phyloP scores from a whole-genome alignment of 345 rosid species.

The Melastoma malabathricum region DNA sequence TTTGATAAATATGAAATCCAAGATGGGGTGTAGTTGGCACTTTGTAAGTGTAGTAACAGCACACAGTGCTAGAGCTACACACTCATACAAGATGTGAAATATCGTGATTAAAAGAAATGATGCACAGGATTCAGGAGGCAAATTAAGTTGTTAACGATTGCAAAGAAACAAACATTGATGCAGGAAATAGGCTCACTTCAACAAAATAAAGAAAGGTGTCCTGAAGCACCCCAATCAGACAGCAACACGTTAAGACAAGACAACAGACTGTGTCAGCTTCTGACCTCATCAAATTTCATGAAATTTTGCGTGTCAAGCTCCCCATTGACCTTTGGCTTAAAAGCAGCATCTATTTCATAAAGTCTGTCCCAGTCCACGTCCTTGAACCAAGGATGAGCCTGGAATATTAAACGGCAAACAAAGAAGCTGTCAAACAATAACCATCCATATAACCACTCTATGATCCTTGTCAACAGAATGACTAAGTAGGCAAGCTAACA shows the following conservation, averaged over 20 bases:
- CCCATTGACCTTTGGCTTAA: slow-evolving; percentile 71
- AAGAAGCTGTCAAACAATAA: slow-evolving; percentile 6
- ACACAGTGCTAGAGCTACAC: no score
- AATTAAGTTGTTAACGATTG: no score
- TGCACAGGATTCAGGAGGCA: no score
- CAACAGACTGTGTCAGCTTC: slow-evolving; percentile 2
- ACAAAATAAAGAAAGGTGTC: not conserved
- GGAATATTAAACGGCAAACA: slow-evolving; percentile 5
- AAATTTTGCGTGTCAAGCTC: slow-evolving; percentile 88
- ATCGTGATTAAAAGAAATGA: no score
- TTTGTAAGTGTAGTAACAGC: no score
- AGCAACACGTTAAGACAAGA: not conserved
- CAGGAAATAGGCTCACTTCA: not conserved
- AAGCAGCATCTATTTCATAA: slow-evolving; percentile 82
- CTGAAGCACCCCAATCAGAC: not conserved
- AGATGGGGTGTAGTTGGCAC: no score
- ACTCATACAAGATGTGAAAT: no score
- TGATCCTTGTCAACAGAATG: no score
- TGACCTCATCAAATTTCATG: slow-evolving; percentile 86
- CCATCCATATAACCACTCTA: not conserved
- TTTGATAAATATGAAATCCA: no score
- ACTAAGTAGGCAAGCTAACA: not conserved
- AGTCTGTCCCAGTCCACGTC: slow-evolving; percentile 65
- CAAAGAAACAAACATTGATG: no score
- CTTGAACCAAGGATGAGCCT: slow-evolving; percentile 98